These are phyloP conservation scores for Xylariaceae sp. DNA, from an alignment of 2,329 filamentous ascomycete genomes.

Conservation along the genomic window DNA sequence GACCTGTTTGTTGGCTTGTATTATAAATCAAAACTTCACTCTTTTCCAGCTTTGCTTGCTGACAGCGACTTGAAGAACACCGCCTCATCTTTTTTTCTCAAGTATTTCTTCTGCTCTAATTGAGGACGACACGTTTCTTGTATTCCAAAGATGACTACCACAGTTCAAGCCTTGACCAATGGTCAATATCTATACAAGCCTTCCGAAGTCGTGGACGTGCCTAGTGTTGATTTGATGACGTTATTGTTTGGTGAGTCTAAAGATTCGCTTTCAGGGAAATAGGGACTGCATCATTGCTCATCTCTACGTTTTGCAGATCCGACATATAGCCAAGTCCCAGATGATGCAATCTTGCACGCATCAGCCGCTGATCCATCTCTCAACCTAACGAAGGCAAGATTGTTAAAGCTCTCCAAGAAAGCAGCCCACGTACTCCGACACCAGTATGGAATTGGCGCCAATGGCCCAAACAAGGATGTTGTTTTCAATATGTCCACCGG, in stretches of 20 bases:
- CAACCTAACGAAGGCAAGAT: conserved; percentile 48
- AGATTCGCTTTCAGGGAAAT: no score
- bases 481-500: conserved; percentile 25
- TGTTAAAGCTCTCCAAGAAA: conserved; percentile 45
- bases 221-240: conserved; percentile 40
- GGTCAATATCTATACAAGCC: conserved; percentile 38
- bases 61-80: no score
- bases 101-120: no score
- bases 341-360: conserved; percentile 51
- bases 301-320: no score
- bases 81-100: no score
- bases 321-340: conserved; percentile 31
- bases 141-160: conserved; percentile 25
- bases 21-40: no score
- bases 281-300: no score
- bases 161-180: conserved; percentile 25
- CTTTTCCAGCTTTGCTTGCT: no score
- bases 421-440: conserved; percentile 52
- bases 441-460: conserved; percentile 21
- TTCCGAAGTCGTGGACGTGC: conserved; percentile 30
- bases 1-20: no score
- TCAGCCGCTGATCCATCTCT: conserved; percentile 54
- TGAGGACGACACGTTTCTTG: no score
- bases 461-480: conserved; percentile 21
- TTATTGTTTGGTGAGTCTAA: conserved; percentile 38